A percentile compares a stretch with the other conserved stretches of the same genome.
phyloP scores from a whole-genome alignment of 2,329 filamentous ascomycete species.

The Ceratocystis variospora region DNA sequence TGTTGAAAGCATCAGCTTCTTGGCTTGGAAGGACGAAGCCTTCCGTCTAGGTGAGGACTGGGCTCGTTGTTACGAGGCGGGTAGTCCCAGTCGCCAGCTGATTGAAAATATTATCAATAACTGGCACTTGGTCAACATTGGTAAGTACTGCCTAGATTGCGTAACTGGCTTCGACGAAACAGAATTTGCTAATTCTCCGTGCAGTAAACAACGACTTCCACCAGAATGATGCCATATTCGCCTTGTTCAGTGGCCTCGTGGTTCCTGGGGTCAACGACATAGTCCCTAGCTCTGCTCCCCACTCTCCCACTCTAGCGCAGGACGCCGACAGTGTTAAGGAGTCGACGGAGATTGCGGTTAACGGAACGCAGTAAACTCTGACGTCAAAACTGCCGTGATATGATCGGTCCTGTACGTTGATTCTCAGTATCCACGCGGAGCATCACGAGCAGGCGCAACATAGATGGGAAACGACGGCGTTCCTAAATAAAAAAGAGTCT shows the following conservation, averaged over 20 bases:
- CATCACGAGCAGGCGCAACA: background rate
- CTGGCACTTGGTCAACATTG: slow-evolving; percentile 93
- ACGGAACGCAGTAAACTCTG: slow-evolving; percentile 16
- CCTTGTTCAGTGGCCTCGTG: slow-evolving; percentile 65
- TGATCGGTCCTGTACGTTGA: background rate
- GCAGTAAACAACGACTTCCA: slow-evolving; percentile 97
- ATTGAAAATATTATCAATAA: slow-evolving; percentile 74
- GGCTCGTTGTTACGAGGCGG: slow-evolving; percentile 75
- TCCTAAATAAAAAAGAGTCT: background rate
- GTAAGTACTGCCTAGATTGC: slow-evolving; percentile 35
- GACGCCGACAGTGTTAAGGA: slow-evolving; percentile 11
- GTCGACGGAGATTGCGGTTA: slow-evolving; percentile 13
- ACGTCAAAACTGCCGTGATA: background rate
- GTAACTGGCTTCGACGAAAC: background rate
- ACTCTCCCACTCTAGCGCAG: slow-evolving; percentile 12
- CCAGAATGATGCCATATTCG: slow-evolving; percentile 64
- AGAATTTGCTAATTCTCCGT: background rate
- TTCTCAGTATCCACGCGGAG: background rate
- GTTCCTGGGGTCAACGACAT: slow-evolving; percentile 47
- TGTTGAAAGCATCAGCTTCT: slow-evolving; percentile 91
- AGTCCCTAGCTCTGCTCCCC: slow-evolving; percentile 13
- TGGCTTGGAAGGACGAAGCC: slow-evolving; percentile 97
- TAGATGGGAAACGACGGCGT: background rate
- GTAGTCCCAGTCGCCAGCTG: slow-evolving; percentile 62
- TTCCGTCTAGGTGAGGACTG: slow-evolving; percentile 86